Evolutionary conservation across 2,329 filamentous ascomycete species (phyloP).

Genomic region (Geoglossum cookeanum): DNA sequence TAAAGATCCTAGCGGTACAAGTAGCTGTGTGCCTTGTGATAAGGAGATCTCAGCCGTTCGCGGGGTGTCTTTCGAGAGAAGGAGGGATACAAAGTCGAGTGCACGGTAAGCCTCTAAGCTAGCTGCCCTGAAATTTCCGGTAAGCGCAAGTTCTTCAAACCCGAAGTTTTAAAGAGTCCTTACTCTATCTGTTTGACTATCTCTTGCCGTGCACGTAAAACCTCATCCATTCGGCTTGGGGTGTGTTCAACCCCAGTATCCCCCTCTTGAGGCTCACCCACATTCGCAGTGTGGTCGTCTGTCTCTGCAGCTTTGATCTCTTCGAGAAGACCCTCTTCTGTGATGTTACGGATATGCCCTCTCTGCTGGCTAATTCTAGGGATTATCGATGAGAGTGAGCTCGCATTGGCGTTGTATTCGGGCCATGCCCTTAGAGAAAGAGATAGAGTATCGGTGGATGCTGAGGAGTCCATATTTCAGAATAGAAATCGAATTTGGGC

Average conservation of each 20-base stretch:
- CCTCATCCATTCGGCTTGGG: conserved; percentile 21
- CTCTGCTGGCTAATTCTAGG: conserved; percentile 59
- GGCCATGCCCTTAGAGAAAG: conserved; percentile 48
- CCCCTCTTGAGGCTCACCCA: conserved; percentile 19
- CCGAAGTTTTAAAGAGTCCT: conserved; percentile 9
- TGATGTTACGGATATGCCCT: conserved; percentile 65
- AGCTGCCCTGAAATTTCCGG: conserved; percentile 18
- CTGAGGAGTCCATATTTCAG: background rate
- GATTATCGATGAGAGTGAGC: conserved; percentile 55
- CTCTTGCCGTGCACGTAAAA: conserved; percentile 33
- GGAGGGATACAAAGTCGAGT: conserved; percentile 66
- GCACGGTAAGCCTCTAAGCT: conserved; percentile 46
- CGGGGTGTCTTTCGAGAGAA: conserved; percentile 66
- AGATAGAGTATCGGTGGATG: conserved; percentile 20
- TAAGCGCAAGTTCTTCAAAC: background rate
- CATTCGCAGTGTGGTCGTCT: conserved; percentile 11
- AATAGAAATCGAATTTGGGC: background rate
- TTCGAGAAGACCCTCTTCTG: conserved; percentile 49
- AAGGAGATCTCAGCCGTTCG: conserved; percentile 50
- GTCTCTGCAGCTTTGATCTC: conserved; percentile 38
- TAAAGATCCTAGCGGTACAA: conserved; percentile 55
- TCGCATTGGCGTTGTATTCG: conserved; percentile 32
- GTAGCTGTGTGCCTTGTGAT: conserved; percentile 48
- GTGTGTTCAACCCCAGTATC: conserved; percentile 25
- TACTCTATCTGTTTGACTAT: conserved; percentile 40